phyloP scores from a whole-genome alignment of 345 rosid species.

The Viola odorata region DNA sequence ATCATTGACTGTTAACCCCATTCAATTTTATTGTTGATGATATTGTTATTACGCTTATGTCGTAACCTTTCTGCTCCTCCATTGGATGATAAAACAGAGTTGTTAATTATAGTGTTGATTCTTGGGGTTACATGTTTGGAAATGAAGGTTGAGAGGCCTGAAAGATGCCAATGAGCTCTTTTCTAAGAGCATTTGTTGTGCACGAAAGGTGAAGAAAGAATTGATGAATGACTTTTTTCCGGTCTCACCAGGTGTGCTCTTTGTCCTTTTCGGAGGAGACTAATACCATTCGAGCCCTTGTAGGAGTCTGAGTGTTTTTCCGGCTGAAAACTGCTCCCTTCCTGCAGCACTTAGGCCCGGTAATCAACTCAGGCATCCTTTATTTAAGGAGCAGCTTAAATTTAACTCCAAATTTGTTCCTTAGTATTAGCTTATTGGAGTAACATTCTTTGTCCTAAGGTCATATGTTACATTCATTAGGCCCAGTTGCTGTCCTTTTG shows the following conservation, averaged over 20 bases:
- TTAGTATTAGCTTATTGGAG: slow-evolving; percentile 9
- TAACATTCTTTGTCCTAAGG: neutral
- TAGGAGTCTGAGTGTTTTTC: neutral
- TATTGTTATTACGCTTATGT: too few species aligned
- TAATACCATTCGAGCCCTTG: too few species aligned
- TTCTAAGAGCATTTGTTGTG: too few species aligned
- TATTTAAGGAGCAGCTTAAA: neutral
- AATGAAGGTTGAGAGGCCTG: too few species aligned
- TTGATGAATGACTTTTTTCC: too few species aligned
- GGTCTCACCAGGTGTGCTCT: too few species aligned
- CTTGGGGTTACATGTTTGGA: too few species aligned
- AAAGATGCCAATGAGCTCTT: too few species aligned
- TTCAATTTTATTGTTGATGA: neutral
- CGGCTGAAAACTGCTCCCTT: neutral
- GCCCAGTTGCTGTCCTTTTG: slow-evolving; percentile 28
- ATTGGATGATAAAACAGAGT: too few species aligned
- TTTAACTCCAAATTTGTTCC: slow-evolving; percentile 2
- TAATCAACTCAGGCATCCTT: slow-evolving; percentile 25
- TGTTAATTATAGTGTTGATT: too few species aligned
- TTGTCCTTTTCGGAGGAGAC: neutral
- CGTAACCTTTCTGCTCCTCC: too few species aligned
- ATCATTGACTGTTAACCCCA: neutral
- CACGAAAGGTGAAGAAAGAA: too few species aligned
- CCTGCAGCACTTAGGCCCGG: neutral
- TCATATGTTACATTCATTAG: neutral